Conservation (phyloP, 1,284 basidiomycete genomes). For the Macrocystidia cucumis region DNA sequence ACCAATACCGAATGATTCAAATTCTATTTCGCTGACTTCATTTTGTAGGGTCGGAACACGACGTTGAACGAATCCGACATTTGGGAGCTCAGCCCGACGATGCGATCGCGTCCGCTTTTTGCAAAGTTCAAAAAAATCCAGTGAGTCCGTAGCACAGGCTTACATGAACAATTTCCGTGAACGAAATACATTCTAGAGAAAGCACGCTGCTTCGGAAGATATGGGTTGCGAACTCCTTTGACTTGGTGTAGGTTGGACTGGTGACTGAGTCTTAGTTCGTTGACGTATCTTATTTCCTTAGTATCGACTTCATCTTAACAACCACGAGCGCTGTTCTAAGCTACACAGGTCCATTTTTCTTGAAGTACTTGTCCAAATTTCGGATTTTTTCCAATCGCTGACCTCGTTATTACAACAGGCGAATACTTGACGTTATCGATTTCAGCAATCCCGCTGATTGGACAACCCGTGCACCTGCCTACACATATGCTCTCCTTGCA, state of each 20-base stretch:
- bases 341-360: constrained; percentile 62
- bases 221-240: constrained; percentile 63
- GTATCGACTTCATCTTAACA: constrained; percentile 62
- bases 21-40: neutral
- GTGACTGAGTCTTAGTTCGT: neutral
- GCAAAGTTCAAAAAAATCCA: constrained; percentile 43
- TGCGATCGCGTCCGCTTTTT: constrained; percentile 63
- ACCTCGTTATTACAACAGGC: constrained; percentile 17
- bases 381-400: neutral
- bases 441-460: no score
- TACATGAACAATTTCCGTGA: neutral
- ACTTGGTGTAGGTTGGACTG: constrained; percentile 42
- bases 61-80: constrained; percentile 69
- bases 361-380: constrained; percentile 33
- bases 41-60: constrained; percentile 39
- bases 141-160: constrained; percentile 23
- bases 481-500: constrained; percentile 64
- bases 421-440: constrained; percentile 43
- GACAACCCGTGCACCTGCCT: constrained; percentile 39
- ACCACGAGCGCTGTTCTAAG: constrained; percentile 59
- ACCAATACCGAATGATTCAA: constrained; percentile 5
- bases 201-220: constrained; percentile 53
- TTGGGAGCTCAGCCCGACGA: constrained; percentile 60
- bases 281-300: constrained; percentile 14
- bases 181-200: constrained; percentile 1